phyloP scores from a whole-genome alignment of 495 filamentous ascomycete genomes.

The Barbatosphaeria neglecta region DNA sequence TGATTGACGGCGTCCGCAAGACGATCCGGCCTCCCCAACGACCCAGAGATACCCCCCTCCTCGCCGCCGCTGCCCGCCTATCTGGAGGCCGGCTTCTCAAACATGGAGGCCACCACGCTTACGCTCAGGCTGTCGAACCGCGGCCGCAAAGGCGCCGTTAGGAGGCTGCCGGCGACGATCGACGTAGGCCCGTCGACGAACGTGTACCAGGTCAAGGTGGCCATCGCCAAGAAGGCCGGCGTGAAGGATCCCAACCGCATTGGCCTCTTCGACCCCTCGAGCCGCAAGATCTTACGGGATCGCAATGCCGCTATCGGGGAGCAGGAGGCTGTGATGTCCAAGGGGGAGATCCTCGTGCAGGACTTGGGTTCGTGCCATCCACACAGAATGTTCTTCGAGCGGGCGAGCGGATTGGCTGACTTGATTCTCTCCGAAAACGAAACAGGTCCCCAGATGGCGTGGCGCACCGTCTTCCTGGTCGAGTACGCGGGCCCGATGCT shows the following conservation, averaged over 20 bases:
- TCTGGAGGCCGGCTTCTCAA: not conserved
- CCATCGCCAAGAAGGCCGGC: slow-evolving; percentile 31
- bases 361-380: slow-evolving; percentile 65
- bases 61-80: too few species aligned
- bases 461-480: slow-evolving; percentile 87
- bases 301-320: slow-evolving; percentile 42
- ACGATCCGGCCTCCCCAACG: too few species aligned
- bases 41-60: too few species aligned
- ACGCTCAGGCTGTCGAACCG: slow-evolving; percentile 32
- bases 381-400: too few species aligned
- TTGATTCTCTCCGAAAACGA: too few species aligned
- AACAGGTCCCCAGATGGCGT: slow-evolving; percentile 78
- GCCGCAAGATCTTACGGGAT: slow-evolving; percentile 49
- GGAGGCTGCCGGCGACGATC: slow-evolving; percentile 57
- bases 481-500: slow-evolving; percentile 93
- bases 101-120: slow-evolving; percentile 20
- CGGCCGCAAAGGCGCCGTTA: slow-evolving; percentile 48
- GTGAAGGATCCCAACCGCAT: slow-evolving; percentile 49
- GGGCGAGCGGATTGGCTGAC: not conserved
- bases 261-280: slow-evolving; percentile 60
- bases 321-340: slow-evolving; percentile 51
- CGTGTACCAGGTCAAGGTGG: slow-evolving; percentile 44
- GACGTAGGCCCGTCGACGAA: slow-evolving; percentile 48
- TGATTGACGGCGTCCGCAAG: too few species aligned
- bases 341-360: slow-evolving; percentile 74